Percentiles rank a stretch among this genome's conserved stretches.
phyloP scores from a whole-genome alignment of 176 grass and related monocot species.

The Secale cereale region DNA sequence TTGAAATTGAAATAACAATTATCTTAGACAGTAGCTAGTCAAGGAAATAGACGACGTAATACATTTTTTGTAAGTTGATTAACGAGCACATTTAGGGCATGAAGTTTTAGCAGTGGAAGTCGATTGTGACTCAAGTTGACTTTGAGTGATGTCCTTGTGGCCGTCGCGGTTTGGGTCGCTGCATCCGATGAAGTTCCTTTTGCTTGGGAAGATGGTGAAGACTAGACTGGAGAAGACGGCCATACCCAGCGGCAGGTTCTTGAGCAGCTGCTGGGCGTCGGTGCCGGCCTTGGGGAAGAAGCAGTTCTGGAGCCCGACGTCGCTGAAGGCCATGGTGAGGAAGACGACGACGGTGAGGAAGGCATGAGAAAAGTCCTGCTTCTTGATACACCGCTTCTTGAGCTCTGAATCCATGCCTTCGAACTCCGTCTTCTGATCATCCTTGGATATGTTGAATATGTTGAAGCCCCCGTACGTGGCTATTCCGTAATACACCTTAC shows the following conservation, averaged over 20 bases:
- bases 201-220: neutral
- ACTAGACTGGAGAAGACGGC: slow-evolving; percentile 38
- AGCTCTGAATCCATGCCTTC: neutral
- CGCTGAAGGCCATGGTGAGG: too few species aligned
- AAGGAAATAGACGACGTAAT: too few species aligned
- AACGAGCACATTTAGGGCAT: too few species aligned
- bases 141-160: too few species aligned
- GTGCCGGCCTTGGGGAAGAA: slow-evolving; percentile 17
- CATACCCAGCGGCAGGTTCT: slow-evolving; percentile 11
- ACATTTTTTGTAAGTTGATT: too few species aligned
- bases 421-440: neutral
- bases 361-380: slow-evolving; percentile 27
- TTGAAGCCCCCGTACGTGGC: slow-evolving; percentile 30
- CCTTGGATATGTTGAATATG: slow-evolving; percentile 16
- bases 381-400: neutral
- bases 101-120: too few species aligned
- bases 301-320: too few species aligned
- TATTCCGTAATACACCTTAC: slow-evolving; percentile 44
- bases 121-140: too few species aligned
- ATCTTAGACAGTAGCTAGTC: too few species aligned
- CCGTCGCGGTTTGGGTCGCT: neutral
- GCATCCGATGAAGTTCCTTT: neutral
- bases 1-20: too few species aligned
- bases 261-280: slow-evolving; percentile 22
- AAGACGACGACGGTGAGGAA: neutral